phyloP scores from a whole-genome alignment of 2,329 filamentous ascomycete species.

The Penicillium occitanis region DNA sequence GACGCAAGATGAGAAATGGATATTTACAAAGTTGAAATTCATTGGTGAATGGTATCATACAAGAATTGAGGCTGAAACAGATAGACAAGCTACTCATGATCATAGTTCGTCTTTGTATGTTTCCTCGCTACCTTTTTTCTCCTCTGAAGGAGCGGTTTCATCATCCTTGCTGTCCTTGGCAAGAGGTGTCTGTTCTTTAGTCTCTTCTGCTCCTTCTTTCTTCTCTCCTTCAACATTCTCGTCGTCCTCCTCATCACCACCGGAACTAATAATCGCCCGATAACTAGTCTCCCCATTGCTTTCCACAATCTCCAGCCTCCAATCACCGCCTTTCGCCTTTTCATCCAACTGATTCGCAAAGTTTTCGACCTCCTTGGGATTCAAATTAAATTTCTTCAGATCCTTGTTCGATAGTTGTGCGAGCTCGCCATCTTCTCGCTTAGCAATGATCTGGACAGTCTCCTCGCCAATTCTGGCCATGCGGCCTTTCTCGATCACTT shows the following conservation, averaged over 20 bases:
- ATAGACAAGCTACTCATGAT: neutral
- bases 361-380: constrained; percentile 66
- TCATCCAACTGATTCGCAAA: constrained; percentile 68
- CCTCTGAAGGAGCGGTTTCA: constrained; percentile 24
- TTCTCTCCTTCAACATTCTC: neutral
- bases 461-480: constrained; percentile 54
- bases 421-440: constrained; percentile 62
- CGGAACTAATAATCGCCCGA: constrained; percentile 65
- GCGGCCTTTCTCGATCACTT: constrained; percentile 57
- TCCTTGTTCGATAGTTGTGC: constrained; percentile 64
- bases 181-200: neutral
- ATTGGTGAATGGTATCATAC: constrained; percentile 6
- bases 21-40: neutral
- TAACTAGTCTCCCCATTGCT: constrained; percentile 65
- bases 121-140: constrained; percentile 25
- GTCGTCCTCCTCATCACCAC: constrained; percentile 47
- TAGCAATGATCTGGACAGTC: constrained; percentile 51
- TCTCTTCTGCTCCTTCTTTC: neutral
- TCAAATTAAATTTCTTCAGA: constrained; percentile 66
- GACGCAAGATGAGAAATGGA: neutral
- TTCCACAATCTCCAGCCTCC: constrained; percentile 79
- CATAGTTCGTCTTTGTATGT: constrained; percentile 25
- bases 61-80: neutral
- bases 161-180: constrained; percentile 23
- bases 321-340: constrained; percentile 68